Evolutionary conservation across 768 basidiomycete species (phyloP).

Genomic region (Serendipita sp.): DNA sequence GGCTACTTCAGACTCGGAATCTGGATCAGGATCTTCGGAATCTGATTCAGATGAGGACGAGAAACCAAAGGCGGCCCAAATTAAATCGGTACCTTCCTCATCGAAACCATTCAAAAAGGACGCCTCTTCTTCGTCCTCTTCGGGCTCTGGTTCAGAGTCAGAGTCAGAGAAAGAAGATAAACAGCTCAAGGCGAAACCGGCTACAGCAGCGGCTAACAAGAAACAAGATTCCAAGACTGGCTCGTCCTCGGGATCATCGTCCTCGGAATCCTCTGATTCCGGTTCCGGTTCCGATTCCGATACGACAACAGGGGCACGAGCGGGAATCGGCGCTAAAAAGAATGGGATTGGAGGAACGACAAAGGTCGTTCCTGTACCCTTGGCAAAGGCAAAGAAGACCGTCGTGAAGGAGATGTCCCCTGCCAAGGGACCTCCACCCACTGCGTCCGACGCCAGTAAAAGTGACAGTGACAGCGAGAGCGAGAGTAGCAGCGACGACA

Average conservation of each 20-base stretch:
- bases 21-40: constrained; percentile 8
- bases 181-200: constrained; percentile 5
- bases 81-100: constrained; percentile 9
- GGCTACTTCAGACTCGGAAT: constrained; percentile 2
- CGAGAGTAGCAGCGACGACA: constrained; percentile 19
- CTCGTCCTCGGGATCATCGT: constrained; percentile 14
- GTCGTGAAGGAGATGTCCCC: constrained; percentile 11
- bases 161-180: constrained; percentile 21
- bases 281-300: constrained; percentile 14
- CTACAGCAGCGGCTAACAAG: too few relatives aligned
- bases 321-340: background rate
- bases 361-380: constrained; percentile 9
- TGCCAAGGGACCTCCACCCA: constrained; percentile 5
- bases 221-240: too few relatives aligned
- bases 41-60: constrained; percentile 21
- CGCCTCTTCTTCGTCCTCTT: constrained; percentile 9
- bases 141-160: constrained; percentile 16
- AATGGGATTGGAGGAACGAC: constrained; percentile 8
- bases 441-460: constrained; percentile 16
- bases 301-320: constrained; percentile 11
- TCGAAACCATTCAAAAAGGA: constrained; percentile 2
- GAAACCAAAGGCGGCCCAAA: constrained; percentile 38
- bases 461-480: constrained; percentile 16
- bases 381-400: constrained; percentile 14
- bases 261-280: constrained; percentile 17